Evolutionary conservation across 78 protist species (phyloP).

Genomic region (Protostelium mycophagum): DNA sequence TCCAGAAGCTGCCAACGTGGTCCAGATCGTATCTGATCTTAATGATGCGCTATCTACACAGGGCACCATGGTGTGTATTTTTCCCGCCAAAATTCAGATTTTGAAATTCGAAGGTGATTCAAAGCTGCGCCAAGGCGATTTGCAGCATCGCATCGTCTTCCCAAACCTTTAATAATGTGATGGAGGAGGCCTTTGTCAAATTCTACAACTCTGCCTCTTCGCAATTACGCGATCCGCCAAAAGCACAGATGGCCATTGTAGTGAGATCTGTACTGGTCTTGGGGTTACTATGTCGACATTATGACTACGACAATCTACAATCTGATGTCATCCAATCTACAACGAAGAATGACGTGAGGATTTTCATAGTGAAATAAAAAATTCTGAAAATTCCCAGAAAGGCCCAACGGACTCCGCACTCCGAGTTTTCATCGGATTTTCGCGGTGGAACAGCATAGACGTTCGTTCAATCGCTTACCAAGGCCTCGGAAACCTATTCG

Average conservation of each 20-base stretch:
- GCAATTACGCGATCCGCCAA: background rate
- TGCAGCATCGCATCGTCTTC: background rate
- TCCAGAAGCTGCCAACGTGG: background rate
- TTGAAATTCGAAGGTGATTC: background rate
- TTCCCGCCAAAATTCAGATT: no score
- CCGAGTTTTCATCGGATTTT: background rate
- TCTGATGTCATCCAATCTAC: background rate
- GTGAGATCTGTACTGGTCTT: background rate
- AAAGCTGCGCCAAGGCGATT: background rate
- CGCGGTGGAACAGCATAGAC: background rate
- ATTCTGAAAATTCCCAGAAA: background rate
- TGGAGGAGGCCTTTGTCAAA: background rate
- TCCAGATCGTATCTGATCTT: background rate
- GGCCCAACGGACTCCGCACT: background rate
- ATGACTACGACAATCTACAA: background rate
- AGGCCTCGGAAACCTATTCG: background rate
- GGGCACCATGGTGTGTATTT: background rate
- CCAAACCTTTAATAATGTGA: background rate
- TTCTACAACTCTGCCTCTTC: background rate
- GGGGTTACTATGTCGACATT: background rate
- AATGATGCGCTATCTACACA: background rate
- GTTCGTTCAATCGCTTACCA: background rate
- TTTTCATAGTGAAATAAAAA: background rate
- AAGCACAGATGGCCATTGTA: background rate
- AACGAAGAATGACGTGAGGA: background rate